Base-by-base conservation (phyloP, 345 rosid species). In the Pelargonium nanum region DNA sequence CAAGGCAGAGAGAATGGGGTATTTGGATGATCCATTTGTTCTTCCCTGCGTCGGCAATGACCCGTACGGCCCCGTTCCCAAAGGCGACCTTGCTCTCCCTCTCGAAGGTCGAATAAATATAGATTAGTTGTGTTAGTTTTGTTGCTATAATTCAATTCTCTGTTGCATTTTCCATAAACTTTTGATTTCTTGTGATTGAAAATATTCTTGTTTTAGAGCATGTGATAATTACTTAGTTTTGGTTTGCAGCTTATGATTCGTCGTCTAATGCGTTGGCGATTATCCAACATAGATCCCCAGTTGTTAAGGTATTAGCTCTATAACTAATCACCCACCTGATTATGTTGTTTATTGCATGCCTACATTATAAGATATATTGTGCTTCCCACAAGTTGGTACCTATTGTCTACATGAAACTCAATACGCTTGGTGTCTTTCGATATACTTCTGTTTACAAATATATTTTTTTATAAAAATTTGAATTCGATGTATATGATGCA, bases 21-120 rank as follows among this genome's bases (percentile, higher is more conserved):
- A 80, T 74, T 76, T 93, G 24, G 95, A 93, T 58, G 94, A 87
- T 64, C 86, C 77, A 0, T 65, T 70, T 71, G 72, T 85, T 63
- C 90, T 93, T 60, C 97, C 99, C 8, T 93, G 94, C 58, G 82
- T 87, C 59, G 99, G 99, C 5, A 89, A 89, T 60, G 95, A 85
- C 24, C 87, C 99, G 54, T 87, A 84, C 64, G 80, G 85, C 0
- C 87, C 88, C 4, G 48, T 65, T 76, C 88, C 97, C 22, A 67
- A 64, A 34, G 97, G 98, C 48, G 83, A 85, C 21, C 84, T 93
- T 25, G 86, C 85, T 16, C 86, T 89, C 24, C 84, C 99, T 44
- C 91, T 93, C 30, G 96, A 93, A 75, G 96, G 97, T 89, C n/a
- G n/a, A n/a, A n/a, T n/a, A 22, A 22, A 22, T 22, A 25, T 22